Conservation (phyloP, 768 basidiomycete species). For the Boletus reticuloceps region DNA sequence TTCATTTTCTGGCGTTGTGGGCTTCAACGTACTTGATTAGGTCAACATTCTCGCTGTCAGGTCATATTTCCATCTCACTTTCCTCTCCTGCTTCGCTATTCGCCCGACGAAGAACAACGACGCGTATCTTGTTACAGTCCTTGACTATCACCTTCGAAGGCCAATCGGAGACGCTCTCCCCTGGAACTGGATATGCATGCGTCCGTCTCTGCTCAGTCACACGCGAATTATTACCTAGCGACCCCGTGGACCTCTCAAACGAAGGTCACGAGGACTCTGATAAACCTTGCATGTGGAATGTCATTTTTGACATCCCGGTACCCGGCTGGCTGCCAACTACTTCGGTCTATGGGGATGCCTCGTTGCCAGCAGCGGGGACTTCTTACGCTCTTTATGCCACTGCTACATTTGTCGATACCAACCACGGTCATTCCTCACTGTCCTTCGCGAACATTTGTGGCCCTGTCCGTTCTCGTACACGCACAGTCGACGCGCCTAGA, state of each 20-base stretch:
- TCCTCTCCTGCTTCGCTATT: slow-evolving; percentile 57
- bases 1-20: not conserved
- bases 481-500: slow-evolving; percentile 39
- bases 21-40: slow-evolving; percentile 38
- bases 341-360: slow-evolving; percentile 43
- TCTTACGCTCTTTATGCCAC: slow-evolving; percentile 67
- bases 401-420: slow-evolving; percentile 53
- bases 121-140: slow-evolving; percentile 61
- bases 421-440: slow-evolving; percentile 42
- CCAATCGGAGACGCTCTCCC: slow-evolving; percentile 71
- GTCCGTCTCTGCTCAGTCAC: slow-evolving; percentile 66
- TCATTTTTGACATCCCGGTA: slow-evolving; percentile 78
- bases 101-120: slow-evolving; percentile 44
- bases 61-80: slow-evolving; percentile 68
- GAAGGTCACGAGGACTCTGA: slow-evolving; percentile 58
- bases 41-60: slow-evolving; percentile 84
- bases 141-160: slow-evolving; percentile 81
- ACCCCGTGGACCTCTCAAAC: slow-evolving; percentile 59
- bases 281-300: slow-evolving; percentile 62
- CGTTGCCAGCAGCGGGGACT: slow-evolving; percentile 49
- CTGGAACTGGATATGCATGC: slow-evolving; percentile 62
- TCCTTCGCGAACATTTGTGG: slow-evolving; percentile 55
- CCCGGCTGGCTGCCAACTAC: slow-evolving; percentile 87
- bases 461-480: slow-evolving; percentile 48
- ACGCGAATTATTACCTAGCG: slow-evolving; percentile 51